A percentile compares a stretch with the other conserved stretches of the same genome.
Evolutionary conservation across 176 grass and related monocot genomes (phyloP).

Genomic region (Thalia dealbata): DNA sequence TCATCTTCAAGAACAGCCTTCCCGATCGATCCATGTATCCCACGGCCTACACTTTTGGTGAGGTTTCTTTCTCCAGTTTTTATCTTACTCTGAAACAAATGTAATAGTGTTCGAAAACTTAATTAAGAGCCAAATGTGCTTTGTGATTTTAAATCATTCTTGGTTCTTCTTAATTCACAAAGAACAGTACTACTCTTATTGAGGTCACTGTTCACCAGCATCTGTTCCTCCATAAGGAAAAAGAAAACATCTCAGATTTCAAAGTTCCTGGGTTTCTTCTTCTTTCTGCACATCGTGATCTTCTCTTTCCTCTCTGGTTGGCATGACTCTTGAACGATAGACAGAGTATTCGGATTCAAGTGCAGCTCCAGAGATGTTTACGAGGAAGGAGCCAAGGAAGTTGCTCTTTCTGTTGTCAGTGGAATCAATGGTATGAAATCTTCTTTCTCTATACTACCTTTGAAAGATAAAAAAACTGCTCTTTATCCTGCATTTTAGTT

Average conservation of each 20-base stretch:
- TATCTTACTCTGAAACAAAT: too few species aligned
- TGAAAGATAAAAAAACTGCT: not conserved
- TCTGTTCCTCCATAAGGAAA: not conserved
- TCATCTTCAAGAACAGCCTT: conserved; percentile 55
- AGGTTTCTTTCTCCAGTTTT: conserved; percentile 14
- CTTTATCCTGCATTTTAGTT: not conserved
- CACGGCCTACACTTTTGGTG: conserved; percentile 57
- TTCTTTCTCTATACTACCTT: not conserved
- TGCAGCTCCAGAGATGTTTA: conserved; percentile 68
- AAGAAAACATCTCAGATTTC: not conserved
- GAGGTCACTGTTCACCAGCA: not conserved
- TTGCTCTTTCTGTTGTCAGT: conserved; percentile 70
- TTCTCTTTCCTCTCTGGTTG: not conserved
- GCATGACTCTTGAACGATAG: conserved; percentile 19
- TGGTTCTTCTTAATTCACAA: too few species aligned
- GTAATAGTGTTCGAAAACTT: too few species aligned
- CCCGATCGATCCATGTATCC: conserved; percentile 78
- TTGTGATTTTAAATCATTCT: too few species aligned
- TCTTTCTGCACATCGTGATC: not conserved
- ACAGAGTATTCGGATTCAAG: conserved; percentile 67
- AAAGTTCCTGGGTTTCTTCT: not conserved
- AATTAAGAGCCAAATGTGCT: too few species aligned
- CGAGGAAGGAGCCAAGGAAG: conserved; percentile 69
- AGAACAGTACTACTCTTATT: too few species aligned
- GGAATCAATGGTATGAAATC: conserved; percentile 70